A percentile compares a stretch with the other conserved stretches of the same genome.
Conservation (phyloP, 1,284 basidiomycete species). For the Moniliella sp. region DNA sequence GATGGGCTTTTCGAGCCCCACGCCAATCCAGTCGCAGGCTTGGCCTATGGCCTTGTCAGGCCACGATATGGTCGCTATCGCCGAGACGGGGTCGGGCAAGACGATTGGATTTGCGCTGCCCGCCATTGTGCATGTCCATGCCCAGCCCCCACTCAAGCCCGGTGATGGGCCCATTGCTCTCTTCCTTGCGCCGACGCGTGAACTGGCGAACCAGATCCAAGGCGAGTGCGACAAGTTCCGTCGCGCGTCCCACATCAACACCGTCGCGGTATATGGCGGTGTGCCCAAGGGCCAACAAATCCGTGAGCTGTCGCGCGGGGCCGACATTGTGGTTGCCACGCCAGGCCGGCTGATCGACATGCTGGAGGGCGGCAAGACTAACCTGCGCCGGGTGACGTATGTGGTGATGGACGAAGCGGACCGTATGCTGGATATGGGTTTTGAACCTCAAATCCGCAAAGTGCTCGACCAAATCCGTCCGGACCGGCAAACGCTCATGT, state of each 20-base stretch:
- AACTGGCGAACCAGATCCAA: constrained; percentile 96
- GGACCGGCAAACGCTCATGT: constrained; percentile 60
- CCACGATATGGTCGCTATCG: constrained; percentile 82
- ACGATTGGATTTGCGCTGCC: constrained; percentile 94
- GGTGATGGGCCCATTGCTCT: constrained; percentile 93
- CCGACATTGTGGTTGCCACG: constrained; percentile 84
- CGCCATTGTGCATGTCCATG: constrained; percentile 98
- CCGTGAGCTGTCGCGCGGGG: constrained; percentile 82
- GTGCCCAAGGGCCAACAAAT: constrained; percentile 91
- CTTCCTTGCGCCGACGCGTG: constrained; percentile 91
- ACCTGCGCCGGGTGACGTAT: constrained; percentile 82
- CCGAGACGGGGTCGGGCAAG: constrained; percentile 41
- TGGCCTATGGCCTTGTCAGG: constrained; percentile 94
- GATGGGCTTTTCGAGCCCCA: constrained; percentile 73
- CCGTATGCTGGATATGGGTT: constrained; percentile 96
- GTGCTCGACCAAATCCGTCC: constrained; percentile 88
- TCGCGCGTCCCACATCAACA: constrained; percentile 84
- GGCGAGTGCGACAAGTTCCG: constrained; percentile 96
- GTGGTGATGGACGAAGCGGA: constrained; percentile 98
- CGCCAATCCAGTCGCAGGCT: constrained; percentile 88
- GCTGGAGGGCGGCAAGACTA: constrained; percentile 85
- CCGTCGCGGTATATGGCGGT: constrained; percentile 93
- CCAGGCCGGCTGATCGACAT: constrained; percentile 50
- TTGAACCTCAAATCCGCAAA: constrained; percentile 97
- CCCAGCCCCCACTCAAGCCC: constrained; percentile 77